Conservation (phyloP, 1,284 basidiomycete species). For the Golubevia pallescens region DNA sequence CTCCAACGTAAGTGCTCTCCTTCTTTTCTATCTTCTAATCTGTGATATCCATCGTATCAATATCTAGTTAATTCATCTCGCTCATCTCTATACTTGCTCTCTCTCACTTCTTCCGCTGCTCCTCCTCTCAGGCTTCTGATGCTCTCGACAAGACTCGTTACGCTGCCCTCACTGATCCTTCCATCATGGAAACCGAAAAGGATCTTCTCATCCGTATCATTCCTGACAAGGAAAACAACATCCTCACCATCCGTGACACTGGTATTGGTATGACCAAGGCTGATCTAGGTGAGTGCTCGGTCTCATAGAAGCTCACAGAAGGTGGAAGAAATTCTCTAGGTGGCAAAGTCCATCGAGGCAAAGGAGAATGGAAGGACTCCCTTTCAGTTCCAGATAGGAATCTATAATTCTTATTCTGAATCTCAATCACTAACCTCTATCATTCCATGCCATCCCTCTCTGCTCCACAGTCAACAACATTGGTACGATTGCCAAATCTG, state of each 20-base stretch:
- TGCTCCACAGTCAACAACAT: constrained; percentile 96
- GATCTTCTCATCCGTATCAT: constrained; percentile 64
- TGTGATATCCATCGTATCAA: too few species aligned
- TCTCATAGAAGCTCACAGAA: too few species aligned
- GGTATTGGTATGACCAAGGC: constrained; percentile 99
- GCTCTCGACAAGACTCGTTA: constrained; percentile 64
- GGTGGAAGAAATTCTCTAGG: too few species aligned
- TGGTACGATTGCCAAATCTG: constrained; percentile 98
- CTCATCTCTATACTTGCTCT: constrained; percentile 52
- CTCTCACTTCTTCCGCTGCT: not conserved
- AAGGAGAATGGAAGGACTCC: too few species aligned
- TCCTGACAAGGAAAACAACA: constrained; percentile 91
- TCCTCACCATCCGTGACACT: constrained; percentile 88
- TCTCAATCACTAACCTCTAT: too few species aligned
- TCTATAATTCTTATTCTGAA: too few species aligned
- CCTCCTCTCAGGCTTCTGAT: constrained; percentile 44
- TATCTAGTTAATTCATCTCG: too few species aligned
- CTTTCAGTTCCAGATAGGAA: too few species aligned
- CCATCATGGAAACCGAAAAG: constrained; percentile 56
- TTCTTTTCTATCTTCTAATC: too few species aligned
- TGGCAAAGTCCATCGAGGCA: too few species aligned
- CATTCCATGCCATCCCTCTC: too few species aligned
- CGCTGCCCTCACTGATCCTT: constrained; percentile 59
- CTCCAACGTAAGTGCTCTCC: not conserved
- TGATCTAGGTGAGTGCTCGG: constrained; percentile 69